Conservation (phyloP, 2,329 filamentous ascomycete genomes). For the Colletotrichum plurivorum region DNA sequence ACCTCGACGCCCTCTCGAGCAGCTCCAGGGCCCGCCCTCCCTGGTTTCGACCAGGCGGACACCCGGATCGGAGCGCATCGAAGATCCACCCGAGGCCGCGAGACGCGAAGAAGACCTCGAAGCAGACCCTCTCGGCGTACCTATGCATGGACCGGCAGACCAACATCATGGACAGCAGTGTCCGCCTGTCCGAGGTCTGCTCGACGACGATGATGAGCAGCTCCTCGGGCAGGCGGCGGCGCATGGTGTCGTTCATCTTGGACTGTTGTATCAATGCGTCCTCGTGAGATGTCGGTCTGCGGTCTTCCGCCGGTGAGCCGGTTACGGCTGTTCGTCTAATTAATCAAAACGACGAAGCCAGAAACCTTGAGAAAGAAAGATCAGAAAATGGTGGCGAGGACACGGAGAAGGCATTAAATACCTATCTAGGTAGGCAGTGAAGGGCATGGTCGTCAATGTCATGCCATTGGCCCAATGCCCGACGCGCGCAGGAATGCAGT, state of each 20-base stretch:
- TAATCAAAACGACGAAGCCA: too few relatives aligned
- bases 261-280: neutral
- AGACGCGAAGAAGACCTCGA: neutral
- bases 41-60: neutral
- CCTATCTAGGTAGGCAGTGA: too few relatives aligned
- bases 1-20: neutral
- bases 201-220: neutral
- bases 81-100: neutral
- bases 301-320: too few relatives aligned
- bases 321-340: too few relatives aligned
- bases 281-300: too few relatives aligned
- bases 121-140: neutral
- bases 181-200: neutral
- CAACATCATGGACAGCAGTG: neutral
- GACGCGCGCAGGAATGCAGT: neutral
- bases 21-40: neutral
- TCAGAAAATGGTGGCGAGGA: neutral
- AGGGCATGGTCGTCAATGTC: too few relatives aligned
- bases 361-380: too few relatives aligned
- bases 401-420: too few relatives aligned
- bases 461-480: too few relatives aligned
- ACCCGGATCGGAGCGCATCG: neutral
- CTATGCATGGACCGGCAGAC: neutral
- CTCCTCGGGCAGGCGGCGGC: neutral
- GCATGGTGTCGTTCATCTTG: neutral